Base-by-base conservation (phyloP, 164 flowering plant species). In the Macadamia integrifolia region DNA sequence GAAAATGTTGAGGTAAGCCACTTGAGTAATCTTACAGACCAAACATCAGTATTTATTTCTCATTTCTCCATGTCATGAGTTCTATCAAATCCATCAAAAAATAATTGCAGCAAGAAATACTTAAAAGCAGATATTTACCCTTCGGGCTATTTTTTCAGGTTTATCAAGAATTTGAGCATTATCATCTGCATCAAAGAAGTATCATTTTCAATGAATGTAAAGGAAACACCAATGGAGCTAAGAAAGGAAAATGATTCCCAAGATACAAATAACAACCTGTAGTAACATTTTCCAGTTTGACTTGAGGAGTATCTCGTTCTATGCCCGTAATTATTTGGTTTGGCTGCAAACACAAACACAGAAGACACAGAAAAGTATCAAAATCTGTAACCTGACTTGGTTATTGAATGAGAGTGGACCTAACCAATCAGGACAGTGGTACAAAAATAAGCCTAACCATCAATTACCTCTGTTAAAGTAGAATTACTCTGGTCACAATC, bases 131-230 rank as follows among this genome's bases (percentile, higher is more conserved):
- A 52, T 35, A 70, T 53, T 80, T 86, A 94, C 99, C 96, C 99
- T 85, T 66, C 99, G 82, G 32, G 69, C 74, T 59, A 70, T 66
- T 65, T 76, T 84, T 68, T 83, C 92, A 64, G 97, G 93, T 62
- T 85, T 62, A 65, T 86, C 97, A 69, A 71, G 44, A 58, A 77
- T 71, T 42, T 71, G 76, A 49, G 85, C 61, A 55, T 76, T 82
- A 66, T 71, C 86, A 72, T 76, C 99, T 88, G 88, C 78, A 79
- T 17, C 52, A 29, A 62, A 50, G 60, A 60, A 30, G 64, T 3
- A 13, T 18, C 9, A 1, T 59, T 15, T 43, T 12, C 46, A 49
- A 42, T 49, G 72, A 7, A 14, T 35, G 40, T 42, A 48, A 2
- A 18, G 10, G 17, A 35, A 64, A 30, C 14, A 66, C 50, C 29